Evolutionary conservation across 2,329 filamentous ascomycete genomes (phyloP), one percentile per base, ranked within the genome.

Genomic region (Anthostomella pinea): DNA sequence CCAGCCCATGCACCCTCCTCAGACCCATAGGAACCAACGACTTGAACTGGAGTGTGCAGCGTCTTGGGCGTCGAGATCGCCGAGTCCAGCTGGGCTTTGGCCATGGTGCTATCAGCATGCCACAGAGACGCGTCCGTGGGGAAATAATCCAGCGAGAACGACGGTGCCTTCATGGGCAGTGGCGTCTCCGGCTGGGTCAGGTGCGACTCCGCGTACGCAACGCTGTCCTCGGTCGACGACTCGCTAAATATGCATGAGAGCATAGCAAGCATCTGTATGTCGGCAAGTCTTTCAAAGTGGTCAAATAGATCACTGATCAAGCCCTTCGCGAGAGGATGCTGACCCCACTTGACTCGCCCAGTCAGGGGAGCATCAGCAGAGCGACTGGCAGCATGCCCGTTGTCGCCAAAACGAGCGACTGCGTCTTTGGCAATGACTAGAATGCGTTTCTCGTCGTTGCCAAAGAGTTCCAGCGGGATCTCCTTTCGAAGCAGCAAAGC

Each of bases 401-500:
- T 43, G 19, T 52, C 48, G 18, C 54, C 43, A 23, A 64, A 59
- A 6, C 71, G 64, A 2, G 75, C 64, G 6, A 80, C 65, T 18
- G 75, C 72, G 42, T 83, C 73, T 45, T 74, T 77, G 11, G 85
- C 85, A 45, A 90, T 77, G 6, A 89, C 75, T 18, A 88, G 64
- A 30, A 85, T 73, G 7, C 71, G 68, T 25, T 70, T 67, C 43
- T 73, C 67, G 19, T 70, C 65, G 38, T 75, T 70, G 3, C 72
- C 68, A 27, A 84, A 64, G 17, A 87, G 66, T 49, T 84, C 75
- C 3, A 91, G 67, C 1, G 85, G 85, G 18, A 90, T 81, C 28
- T 87, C 80, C 49, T 86, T 85, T 47, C 81, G 80, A 29, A 97
- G 67, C 5, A 97, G 70, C 39, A 96, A 69, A 13, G 79, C 83